Percentiles rank a stretch among this genome's conserved stretches.
phyloP scores from a whole-genome alignment of 805 yeast genomes.

The Clavispora fructus region DNA sequence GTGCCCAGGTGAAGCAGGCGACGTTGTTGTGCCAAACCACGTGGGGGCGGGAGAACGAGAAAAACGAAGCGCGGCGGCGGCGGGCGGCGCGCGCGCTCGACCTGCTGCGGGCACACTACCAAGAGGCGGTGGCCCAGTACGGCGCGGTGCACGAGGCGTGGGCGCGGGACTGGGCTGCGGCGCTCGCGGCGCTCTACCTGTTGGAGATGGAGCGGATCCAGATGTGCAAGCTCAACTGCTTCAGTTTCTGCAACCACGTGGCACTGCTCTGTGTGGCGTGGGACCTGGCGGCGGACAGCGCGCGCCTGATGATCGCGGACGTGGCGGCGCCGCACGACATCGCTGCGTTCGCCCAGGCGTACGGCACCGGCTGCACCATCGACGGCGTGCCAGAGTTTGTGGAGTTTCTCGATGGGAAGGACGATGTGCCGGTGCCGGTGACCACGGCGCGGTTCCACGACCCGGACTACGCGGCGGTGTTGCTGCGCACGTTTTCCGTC shows the following conservation, averaged over 20 bases:
- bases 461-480: slow-evolving; percentile 26
- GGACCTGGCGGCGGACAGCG: slow-evolving; percentile 69
- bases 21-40: slow-evolving; percentile 61
- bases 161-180: slow-evolving; percentile 65
- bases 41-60: slow-evolving; percentile 69
- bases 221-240: slow-evolving; percentile 61
- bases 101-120: slow-evolving; percentile 50
- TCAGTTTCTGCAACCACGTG: slow-evolving; percentile 72
- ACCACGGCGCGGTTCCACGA: slow-evolving; percentile 25
- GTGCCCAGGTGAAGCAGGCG: slow-evolving; percentile 52
- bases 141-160: slow-evolving; percentile 57
- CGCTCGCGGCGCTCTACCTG: slow-evolving; percentile 58
- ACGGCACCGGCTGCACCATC: slow-evolving; percentile 63
- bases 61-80: slow-evolving; percentile 49
- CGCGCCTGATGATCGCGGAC: slow-evolving; percentile 62
- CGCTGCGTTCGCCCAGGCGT: slow-evolving; percentile 43
- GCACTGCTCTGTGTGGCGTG: slow-evolving; percentile 74
- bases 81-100: slow-evolving; percentile 41
- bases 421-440: slow-evolving; percentile 19
- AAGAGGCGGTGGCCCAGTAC: slow-evolving; percentile 45
- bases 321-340: slow-evolving; percentile 62
- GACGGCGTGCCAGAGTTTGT: slow-evolving; percentile 57
- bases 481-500: slow-evolving; percentile 15
- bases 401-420: slow-evolving; percentile 45
- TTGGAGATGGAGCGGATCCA: slow-evolving; percentile 71